phyloP scores from a whole-genome alignment of 345 rosid genomes.

The Lepidium africanum region DNA sequence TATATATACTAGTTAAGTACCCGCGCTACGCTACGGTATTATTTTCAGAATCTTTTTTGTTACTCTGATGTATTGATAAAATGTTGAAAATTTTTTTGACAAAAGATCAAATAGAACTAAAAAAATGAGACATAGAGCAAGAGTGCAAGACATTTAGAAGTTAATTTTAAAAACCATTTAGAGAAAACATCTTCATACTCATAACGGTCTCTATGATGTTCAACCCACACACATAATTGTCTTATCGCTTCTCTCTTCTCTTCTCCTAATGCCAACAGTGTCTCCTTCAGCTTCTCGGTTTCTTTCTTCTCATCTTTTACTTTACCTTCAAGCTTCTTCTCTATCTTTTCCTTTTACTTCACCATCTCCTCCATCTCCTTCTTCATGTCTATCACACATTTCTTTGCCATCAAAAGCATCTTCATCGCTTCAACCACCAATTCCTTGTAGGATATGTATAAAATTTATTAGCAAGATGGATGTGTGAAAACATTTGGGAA shows the following conservation, averaged over 20 bases:
- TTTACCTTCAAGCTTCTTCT: conserved; percentile 44
- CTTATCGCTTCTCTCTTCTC: conserved; percentile 79
- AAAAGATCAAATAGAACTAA: too few species aligned
- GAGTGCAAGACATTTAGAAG: too few species aligned
- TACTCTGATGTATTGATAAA: too few species aligned
- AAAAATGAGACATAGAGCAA: too few species aligned
- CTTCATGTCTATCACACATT: conserved; percentile 34
- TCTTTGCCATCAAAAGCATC: conserved; percentile 40
- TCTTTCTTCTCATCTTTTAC: conserved; percentile 42
- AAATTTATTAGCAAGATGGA: too few species aligned
- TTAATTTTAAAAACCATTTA: neutral
- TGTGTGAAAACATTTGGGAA: too few species aligned
- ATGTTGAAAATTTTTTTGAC: too few species aligned
- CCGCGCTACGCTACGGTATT: too few species aligned
- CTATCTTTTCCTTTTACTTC: conserved; percentile 21
- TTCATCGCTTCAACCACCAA: conserved; percentile 29
- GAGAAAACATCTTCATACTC: conserved; percentile 30
- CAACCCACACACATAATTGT: conserved; percentile 75
- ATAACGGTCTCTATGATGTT: conserved; percentile 58
- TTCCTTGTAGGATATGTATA: too few species aligned
- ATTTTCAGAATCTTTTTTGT: too few species aligned
- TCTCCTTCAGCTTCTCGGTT: conserved; percentile 37
- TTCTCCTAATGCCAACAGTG: conserved; percentile 47
- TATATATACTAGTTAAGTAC: too few species aligned
- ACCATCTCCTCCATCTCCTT: too few species aligned